Percentiles rank a stretch among this genome's conserved stretches.
Conservation (phyloP, 805 yeast genomes). For the Saccharomycopsis vini region DNA sequence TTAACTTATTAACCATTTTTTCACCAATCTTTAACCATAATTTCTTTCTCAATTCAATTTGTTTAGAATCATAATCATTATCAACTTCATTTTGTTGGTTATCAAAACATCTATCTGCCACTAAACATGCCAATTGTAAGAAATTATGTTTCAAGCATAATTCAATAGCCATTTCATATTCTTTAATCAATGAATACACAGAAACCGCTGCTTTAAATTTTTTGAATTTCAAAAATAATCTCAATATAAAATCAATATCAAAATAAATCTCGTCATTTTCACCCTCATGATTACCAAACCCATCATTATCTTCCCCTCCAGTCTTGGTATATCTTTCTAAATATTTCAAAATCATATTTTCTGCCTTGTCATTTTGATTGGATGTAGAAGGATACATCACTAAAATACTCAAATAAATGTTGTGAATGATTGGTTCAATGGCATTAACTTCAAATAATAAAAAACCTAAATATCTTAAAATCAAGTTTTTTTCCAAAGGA, state of each 20-base stretch:
- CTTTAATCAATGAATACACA: conserved; percentile 57
- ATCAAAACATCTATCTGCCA: conserved; percentile 48
- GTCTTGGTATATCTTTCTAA: conserved; percentile 32
- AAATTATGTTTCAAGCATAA: conserved; percentile 58
- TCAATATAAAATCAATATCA: conserved; percentile 66
- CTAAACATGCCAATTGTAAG: conserved; percentile 46
- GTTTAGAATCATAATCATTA: neutral
- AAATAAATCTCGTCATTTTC: conserved; percentile 32
- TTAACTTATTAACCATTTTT: conserved; percentile 33
- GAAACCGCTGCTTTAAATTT: conserved; percentile 60
- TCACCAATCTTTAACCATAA: conserved; percentile 65
- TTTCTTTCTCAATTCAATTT: conserved; percentile 40
- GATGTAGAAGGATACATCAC: conserved; percentile 38
- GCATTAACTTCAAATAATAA: conserved; percentile 38
- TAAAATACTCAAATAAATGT: conserved; percentile 60
- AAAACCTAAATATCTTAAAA: conserved; percentile 52
- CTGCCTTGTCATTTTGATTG: conserved; percentile 30
- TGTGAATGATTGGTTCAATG: conserved; percentile 48
- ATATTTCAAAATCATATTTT: conserved; percentile 40
- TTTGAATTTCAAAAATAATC: conserved; percentile 57
- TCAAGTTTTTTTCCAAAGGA: conserved; percentile 38
- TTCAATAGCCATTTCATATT: conserved; percentile 73
- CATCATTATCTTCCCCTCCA: conserved; percentile 3
- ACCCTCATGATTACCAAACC: conserved; percentile 2
- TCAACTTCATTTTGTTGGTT: neutral